These are phyloP conservation scores for Phytophthora pinifolia DNA, from an alignment of 352 stramenopile genomes.

Conservation along the genomic window DNA sequence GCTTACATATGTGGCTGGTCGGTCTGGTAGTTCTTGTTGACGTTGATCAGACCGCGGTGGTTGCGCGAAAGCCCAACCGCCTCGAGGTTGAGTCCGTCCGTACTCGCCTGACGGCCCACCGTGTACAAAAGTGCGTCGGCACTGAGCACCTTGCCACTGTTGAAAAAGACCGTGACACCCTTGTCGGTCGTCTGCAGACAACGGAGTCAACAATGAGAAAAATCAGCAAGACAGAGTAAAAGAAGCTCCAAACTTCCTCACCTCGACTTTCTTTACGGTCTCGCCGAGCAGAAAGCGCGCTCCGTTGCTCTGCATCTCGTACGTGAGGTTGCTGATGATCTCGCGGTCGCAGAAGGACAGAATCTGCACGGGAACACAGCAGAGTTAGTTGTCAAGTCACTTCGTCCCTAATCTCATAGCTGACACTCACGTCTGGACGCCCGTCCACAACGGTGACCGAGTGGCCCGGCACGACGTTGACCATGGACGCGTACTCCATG, in stretches of 20 bases:
- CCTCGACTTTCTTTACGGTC: conserved; percentile 72
- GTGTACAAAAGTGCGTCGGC: conserved; percentile 84
- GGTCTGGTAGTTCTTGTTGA: conserved; percentile 91
- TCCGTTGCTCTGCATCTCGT: conserved; percentile 90
- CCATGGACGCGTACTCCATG: conserved; percentile 92
- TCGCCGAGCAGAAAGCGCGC: conserved; percentile 85
- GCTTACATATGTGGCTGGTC: conserved; percentile 74
- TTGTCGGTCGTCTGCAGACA: conserved; percentile 42
- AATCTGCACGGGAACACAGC: conserved; percentile 36
- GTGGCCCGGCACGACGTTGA: conserved; percentile 87
- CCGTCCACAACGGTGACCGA: conserved; percentile 88
- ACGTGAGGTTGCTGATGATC: conserved; percentile 86
- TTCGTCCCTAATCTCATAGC: neutral
- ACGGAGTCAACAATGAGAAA: neutral
- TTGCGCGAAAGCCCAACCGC: conserved; percentile 77
- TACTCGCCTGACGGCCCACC: conserved; percentile 76
- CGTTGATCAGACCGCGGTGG: conserved; percentile 76
- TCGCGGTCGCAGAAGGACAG: conserved; percentile 86
- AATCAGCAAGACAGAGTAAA: neutral
- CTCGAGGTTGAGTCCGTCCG: conserved; percentile 82
- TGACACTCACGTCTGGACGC: conserved; percentile 54
- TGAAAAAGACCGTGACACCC: conserved; percentile 72
- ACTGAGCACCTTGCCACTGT: conserved; percentile 69
- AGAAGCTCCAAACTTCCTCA: conserved; percentile 10
- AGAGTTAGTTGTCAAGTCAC: neutral